These are phyloP conservation scores for Skeletonema costatum DNA, from an alignment of 108 stramenopile species.

Conservation along the genomic window DNA sequence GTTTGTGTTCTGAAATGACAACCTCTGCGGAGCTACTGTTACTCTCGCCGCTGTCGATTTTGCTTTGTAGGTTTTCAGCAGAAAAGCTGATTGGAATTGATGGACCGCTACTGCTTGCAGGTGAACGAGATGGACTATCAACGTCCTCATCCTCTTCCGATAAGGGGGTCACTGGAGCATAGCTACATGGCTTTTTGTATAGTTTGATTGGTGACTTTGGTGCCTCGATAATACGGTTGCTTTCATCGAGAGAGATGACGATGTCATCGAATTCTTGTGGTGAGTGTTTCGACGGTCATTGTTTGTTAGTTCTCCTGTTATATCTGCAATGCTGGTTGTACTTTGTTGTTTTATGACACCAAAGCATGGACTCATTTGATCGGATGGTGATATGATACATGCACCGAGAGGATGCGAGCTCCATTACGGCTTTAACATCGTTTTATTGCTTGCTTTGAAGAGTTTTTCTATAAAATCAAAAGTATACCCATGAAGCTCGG, in stretches of 20 bases:
- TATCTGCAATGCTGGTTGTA: neutral
- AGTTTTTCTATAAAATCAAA: neutral
- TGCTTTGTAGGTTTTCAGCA: neutral
- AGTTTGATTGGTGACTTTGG: neutral
- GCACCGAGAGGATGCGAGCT: neutral
- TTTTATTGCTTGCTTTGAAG: no score
- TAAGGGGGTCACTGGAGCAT: neutral
- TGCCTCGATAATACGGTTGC: neutral
- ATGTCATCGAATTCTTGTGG: conserved; percentile 1
- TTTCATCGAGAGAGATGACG: neutral
- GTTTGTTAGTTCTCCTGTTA: neutral
- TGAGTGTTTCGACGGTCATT: neutral
- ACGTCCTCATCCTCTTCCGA: neutral
- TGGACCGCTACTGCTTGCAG: neutral
- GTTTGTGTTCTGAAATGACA: conserved; percentile 71
- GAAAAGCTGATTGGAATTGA: neutral
- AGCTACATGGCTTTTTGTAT: neutral
- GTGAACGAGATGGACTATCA: neutral
- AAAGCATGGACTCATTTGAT: no score
- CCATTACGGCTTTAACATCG: no score
- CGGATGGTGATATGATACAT: neutral
- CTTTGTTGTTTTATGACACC: neutral
- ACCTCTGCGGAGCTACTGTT: neutral
- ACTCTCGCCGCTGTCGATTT: neutral
- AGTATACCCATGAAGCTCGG: neutral